Evolutionary conservation across 441 rosid species (phyloP).

Genomic region (Jatropha podagrica): DNA sequence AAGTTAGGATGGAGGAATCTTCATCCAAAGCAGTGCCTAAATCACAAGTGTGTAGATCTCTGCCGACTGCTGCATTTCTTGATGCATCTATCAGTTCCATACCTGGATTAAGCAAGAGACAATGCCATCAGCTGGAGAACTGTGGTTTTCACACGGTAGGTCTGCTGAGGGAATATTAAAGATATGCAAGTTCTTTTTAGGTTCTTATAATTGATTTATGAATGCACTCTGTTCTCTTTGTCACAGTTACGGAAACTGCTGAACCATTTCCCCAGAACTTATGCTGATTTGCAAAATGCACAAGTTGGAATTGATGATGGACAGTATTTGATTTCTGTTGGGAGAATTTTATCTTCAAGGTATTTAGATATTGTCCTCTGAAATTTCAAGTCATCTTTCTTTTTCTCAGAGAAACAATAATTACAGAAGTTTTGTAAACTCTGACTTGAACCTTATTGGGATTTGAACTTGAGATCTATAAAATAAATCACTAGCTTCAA

Average conservation of each 20-base stretch:
- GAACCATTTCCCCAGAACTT: conserved; percentile 95
- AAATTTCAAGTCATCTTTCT: conserved; percentile 6
- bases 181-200: conserved; percentile 11
- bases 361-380: conserved; percentile 27
- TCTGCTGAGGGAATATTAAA: conserved; percentile 15
- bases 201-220: conserved; percentile 16
- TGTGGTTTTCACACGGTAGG: conserved; percentile 89
- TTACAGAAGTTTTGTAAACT: background rate
- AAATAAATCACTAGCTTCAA: background rate
- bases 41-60: conserved; percentile 23
- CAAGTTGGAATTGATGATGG: conserved; percentile 82
- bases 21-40: conserved; percentile 19
- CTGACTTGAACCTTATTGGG: background rate
- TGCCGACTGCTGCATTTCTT: conserved; percentile 39
- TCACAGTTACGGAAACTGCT: conserved; percentile 69
- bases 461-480: background rate
- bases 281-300: conserved; percentile 90
- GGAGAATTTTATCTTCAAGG: conserved; percentile 82
- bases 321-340: conserved; percentile 86
- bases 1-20: conserved; percentile 28
- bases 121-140: conserved; percentile 55
- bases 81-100: conserved; percentile 55
- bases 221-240: conserved; percentile 22
- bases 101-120: conserved; percentile 73
- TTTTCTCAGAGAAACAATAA: background rate